phyloP scores from a whole-genome alignment of 2,329 filamentous ascomycete species.

The Neonectria neomacrospora region DNA sequence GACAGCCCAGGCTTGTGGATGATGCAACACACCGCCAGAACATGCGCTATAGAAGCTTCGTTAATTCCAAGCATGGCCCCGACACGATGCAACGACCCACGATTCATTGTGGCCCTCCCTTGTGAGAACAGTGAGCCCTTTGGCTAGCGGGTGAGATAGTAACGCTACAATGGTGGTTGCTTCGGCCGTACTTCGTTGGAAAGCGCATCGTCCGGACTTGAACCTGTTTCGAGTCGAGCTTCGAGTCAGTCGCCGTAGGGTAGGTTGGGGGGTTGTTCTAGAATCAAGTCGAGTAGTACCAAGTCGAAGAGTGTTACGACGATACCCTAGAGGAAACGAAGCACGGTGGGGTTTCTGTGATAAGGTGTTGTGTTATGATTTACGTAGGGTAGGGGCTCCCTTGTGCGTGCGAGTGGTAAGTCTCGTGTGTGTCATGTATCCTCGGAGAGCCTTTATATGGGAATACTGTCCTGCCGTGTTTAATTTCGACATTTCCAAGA shows the following conservation, averaged over 20 bases:
- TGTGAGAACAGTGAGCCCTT: neutral
- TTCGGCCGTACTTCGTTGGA: slow-evolving; percentile 15
- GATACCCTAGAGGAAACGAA: neutral
- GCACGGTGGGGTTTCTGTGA: neutral
- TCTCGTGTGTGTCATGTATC: neutral
- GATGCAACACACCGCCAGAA: slow-evolving; percentile 21
- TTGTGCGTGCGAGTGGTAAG: neutral
- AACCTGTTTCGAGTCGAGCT: neutral
- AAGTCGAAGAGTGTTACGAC: neutral
- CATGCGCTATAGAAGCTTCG: neutral
- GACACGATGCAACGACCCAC: slow-evolving; percentile 12
- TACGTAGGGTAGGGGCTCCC: neutral
- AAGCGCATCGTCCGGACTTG: neutral
- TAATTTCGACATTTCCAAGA: neutral
- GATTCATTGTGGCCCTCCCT: slow-evolving; percentile 3
- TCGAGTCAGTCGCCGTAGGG: neutral
- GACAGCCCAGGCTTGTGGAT: slow-evolving; percentile 5
- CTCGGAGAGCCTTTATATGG: neutral
- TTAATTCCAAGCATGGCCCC: slow-evolving; percentile 8
- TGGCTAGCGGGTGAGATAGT: slow-evolving; percentile 8
- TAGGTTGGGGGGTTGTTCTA: neutral
- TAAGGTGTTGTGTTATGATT: neutral
- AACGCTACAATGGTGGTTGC: slow-evolving; percentile 1
- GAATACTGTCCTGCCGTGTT: too few species aligned
- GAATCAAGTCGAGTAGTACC: neutral